Evolutionary conservation across 2,329 filamentous ascomycete species (phyloP).

Genomic region (Cytospora leucostoma): DNA sequence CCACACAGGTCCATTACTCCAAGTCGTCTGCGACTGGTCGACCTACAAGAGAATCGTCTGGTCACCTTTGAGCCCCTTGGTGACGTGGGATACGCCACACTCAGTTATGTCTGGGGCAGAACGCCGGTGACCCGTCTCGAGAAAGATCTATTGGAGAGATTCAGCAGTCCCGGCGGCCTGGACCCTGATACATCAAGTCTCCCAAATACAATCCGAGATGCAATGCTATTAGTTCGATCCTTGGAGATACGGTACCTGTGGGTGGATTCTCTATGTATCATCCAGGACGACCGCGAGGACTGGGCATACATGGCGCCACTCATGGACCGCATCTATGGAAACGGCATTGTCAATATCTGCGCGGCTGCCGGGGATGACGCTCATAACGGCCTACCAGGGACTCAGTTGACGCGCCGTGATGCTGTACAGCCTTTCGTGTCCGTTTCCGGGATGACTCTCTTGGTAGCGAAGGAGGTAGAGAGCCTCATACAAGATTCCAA

Average conservation of each 20-base stretch:
- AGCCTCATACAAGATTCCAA: neutral
- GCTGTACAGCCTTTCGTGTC: neutral
- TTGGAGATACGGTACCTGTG: conserved; percentile 1
- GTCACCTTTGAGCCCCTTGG: neutral
- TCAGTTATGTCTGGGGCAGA: conserved; percentile 1
- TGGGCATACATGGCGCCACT: neutral
- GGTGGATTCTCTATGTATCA: conserved; percentile 1
- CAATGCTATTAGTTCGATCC: conserved; percentile 4
- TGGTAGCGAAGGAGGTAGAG: neutral
- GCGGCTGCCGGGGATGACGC: conserved; percentile 2
- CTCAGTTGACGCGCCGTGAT: neutral
- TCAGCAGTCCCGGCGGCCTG: conserved; percentile 1
- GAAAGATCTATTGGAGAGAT: neutral
- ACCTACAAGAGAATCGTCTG: neutral
- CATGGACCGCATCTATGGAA: neutral
- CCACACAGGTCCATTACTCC: neutral
- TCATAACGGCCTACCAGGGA: neutral
- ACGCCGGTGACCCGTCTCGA: neutral
- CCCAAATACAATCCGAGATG: neutral
- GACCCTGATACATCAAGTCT: neutral
- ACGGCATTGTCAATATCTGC: conserved; percentile 5
- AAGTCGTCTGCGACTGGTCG: neutral
- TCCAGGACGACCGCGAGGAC: neutral
- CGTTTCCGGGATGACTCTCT: neutral
- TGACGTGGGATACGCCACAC: conserved; percentile 3